phyloP scores from a whole-genome alignment of 257 asterid genomes.

The Fraxinus excelsior region DNA sequence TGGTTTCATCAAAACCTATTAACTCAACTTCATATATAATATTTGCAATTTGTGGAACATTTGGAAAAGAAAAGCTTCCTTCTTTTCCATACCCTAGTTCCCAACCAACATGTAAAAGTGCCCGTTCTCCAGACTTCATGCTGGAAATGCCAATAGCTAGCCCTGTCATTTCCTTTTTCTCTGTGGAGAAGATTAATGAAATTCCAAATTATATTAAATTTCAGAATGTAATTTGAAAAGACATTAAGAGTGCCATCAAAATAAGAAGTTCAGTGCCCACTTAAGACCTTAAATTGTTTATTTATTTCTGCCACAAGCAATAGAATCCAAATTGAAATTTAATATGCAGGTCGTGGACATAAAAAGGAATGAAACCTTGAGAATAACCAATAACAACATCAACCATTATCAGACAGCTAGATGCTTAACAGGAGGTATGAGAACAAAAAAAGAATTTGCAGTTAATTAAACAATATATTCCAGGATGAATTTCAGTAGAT shows the following conservation, averaged over 20 bases:
- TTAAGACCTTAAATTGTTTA: neutral
- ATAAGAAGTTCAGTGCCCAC: conserved; percentile 3
- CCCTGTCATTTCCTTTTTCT: conserved; percentile 91
- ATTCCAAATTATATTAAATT: conserved; percentile 20
- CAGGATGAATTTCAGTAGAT: conserved; percentile 19
- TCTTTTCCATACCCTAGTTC: conserved; percentile 94
- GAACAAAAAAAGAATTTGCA: conserved; percentile 3
- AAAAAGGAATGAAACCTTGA: neutral
- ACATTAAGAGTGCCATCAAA: neutral
- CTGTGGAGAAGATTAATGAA: conserved; percentile 48
- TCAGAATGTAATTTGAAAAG: too few relatives aligned
- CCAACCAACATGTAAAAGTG: conserved; percentile 77
- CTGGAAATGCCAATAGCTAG: conserved; percentile 77
- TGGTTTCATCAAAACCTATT: conserved; percentile 95
- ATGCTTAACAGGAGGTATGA: conserved; percentile 9
- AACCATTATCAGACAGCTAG: neutral
- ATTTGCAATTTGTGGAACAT: conserved; percentile 91
- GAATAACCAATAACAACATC: neutral
- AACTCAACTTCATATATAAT: conserved; percentile 86
- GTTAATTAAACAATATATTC: conserved; percentile 8
- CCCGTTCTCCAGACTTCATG: conserved; percentile 93
- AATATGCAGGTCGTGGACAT: neutral
- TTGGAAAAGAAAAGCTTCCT: conserved; percentile 97
- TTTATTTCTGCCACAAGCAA: conserved; percentile 9
- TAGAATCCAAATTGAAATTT: conserved; percentile 1